Conservation (phyloP, 2,329 filamentous ascomycete species). For the Colletotrichum sp. region DNA sequence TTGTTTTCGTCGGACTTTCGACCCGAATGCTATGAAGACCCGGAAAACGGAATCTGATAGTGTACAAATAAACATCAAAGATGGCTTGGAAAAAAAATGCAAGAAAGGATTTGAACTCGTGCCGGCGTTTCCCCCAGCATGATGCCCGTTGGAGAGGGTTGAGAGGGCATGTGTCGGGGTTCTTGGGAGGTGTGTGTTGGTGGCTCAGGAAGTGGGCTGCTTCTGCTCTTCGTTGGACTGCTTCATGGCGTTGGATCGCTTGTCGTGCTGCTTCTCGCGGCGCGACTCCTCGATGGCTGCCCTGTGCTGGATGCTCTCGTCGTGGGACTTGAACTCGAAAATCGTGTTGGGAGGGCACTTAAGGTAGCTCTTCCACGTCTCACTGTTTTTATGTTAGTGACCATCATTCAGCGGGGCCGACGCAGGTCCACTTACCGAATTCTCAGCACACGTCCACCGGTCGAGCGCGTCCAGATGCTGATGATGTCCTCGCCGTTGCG, state of each 20-base stretch:
- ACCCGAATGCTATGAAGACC: slow-evolving; percentile 19
- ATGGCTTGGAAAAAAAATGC: slow-evolving; percentile 19
- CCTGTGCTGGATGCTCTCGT: slow-evolving; percentile 92
- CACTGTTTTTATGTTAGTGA: slow-evolving; percentile 55
- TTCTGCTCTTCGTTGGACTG: slow-evolving; percentile 34
- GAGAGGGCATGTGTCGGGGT: neutral
- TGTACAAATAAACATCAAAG: slow-evolving; percentile 25
- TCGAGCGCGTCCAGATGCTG: slow-evolving; percentile 96
- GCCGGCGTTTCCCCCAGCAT: slow-evolving; percentile 4
- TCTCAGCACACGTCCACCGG: slow-evolving; percentile 92
- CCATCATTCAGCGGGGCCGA: neutral
- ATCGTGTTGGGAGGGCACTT: slow-evolving; percentile 87
- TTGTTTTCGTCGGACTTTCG: slow-evolving; percentile 13
- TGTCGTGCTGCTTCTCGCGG: slow-evolving; percentile 75
- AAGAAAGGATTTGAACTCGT: slow-evolving; percentile 3
- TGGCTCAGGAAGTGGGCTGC: slow-evolving; percentile 13
- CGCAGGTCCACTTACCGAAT: slow-evolving; percentile 73
- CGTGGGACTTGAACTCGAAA: slow-evolving; percentile 94
- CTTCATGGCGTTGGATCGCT: slow-evolving; percentile 37
- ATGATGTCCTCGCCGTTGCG: slow-evolving; percentile 95
- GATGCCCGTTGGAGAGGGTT: neutral
- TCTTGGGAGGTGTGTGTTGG: neutral
- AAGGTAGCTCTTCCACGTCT: slow-evolving; percentile 92
- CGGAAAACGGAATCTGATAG: slow-evolving; percentile 13
- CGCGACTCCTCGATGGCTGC: slow-evolving; percentile 90